Evolutionary conservation across 2,329 filamentous ascomycete genomes (phyloP).

Genomic region (Apiospora marii): DNA sequence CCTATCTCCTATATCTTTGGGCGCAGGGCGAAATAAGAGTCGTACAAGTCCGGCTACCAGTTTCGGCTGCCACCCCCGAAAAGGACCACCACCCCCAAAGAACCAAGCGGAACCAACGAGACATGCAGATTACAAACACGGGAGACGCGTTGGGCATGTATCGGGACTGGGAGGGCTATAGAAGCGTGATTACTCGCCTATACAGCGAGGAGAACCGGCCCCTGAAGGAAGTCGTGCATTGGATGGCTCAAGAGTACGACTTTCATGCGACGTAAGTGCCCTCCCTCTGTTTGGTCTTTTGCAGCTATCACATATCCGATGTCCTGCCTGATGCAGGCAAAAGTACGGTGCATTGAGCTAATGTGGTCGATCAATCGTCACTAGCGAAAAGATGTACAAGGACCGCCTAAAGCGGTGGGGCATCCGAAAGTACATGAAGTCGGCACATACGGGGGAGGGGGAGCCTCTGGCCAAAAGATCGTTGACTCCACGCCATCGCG

Average conservation of each 20-base stretch:
- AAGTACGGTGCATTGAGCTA: not conserved
- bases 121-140: constrained; percentile 5
- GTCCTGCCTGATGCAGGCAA: not conserved
- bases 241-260: constrained; percentile 5
- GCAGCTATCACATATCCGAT: not conserved
- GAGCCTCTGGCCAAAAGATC: not conserved
- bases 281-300: not conserved
- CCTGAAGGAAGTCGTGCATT: constrained; percentile 16
- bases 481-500: constrained; percentile 15
- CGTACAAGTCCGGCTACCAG: not conserved
- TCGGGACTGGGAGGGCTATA: constrained; percentile 17
- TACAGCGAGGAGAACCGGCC: constrained; percentile 15
- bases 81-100: not conserved
- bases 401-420: constrained; percentile 13
- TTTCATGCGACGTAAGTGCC: constrained; percentile 10
- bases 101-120: not conserved
- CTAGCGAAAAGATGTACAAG: constrained; percentile 19
- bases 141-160: not conserved
- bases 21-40: not conserved
- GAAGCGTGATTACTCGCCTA: constrained; percentile 6
- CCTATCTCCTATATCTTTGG: not conserved
- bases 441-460: not conserved
- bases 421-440: constrained; percentile 19
- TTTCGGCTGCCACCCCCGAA: not conserved
- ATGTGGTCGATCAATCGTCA: not conserved